These are phyloP conservation scores for Hypoxylon sp. DNA, from an alignment of 2,329 filamentous ascomycete genomes.

Conservation along the genomic window DNA sequence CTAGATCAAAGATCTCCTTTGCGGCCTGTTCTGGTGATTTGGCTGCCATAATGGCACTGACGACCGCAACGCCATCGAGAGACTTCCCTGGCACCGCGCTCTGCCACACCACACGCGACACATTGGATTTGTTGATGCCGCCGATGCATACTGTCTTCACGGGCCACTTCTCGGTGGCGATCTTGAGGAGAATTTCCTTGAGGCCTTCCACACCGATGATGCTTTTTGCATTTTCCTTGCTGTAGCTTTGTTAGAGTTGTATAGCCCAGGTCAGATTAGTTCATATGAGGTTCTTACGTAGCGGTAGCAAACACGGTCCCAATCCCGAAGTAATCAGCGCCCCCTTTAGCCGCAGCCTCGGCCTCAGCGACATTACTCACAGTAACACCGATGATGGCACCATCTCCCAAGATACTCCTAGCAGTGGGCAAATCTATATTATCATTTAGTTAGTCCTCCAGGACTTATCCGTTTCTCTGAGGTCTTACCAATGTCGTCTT, in stretches of 20 bases:
- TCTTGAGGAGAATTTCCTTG: slow-evolving; percentile 73
- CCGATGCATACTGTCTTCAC: slow-evolving; percentile 86
- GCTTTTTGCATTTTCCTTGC: slow-evolving; percentile 88
- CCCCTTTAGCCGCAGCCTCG: slow-evolving; percentile 76
- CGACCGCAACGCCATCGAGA: slow-evolving; percentile 87
- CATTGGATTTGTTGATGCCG: slow-evolving; percentile 84
- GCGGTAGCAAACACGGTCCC: slow-evolving; percentile 90
- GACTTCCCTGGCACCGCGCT: slow-evolving; percentile 68
- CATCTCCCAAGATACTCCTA: slow-evolving; percentile 78
- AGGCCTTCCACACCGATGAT: slow-evolving; percentile 83
- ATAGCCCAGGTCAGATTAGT: not conserved
- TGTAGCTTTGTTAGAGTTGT: slow-evolving; percentile 53
- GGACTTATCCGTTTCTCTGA: not conserved
- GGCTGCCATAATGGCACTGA: slow-evolving; percentile 88
- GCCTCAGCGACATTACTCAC: slow-evolving; percentile 84
- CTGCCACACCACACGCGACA: slow-evolving; percentile 81
- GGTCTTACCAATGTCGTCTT: slow-evolving; percentile 85
- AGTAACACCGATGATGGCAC: slow-evolving; percentile 90
- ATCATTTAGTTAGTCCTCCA: slow-evolving; percentile 9
- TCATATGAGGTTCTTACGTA: slow-evolving; percentile 69
- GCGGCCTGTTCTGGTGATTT: slow-evolving; percentile 76
- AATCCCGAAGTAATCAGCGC: slow-evolving; percentile 92
- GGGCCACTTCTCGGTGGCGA: slow-evolving; percentile 63
- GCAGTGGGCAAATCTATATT: slow-evolving; percentile 73
- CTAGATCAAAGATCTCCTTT: slow-evolving; percentile 68